phyloP scores from a whole-genome alignment of 768 basidiomycete species.

The Boletus vinaceobasis region DNA sequence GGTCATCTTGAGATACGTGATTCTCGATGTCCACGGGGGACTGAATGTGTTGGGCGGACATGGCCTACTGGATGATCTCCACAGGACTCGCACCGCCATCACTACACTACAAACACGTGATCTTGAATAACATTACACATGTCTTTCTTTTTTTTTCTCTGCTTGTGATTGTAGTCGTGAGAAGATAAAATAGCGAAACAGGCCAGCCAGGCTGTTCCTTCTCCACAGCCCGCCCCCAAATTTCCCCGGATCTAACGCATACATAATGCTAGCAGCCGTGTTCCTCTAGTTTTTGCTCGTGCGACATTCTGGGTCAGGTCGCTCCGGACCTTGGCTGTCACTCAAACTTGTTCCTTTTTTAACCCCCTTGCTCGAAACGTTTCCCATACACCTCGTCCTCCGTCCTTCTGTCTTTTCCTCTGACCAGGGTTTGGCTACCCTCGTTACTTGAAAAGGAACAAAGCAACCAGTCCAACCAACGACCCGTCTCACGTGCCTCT shows the following conservation, averaged over 20 bases:
- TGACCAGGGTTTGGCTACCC: neutral
- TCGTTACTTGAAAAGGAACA: neutral
- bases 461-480: neutral
- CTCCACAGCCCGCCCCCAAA: neutral
- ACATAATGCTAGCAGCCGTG: neutral
- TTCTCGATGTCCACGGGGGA: too few species aligned
- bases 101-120: neutral
- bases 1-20: too few species aligned
- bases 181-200: neutral
- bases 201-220: neutral
- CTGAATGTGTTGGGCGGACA: too few species aligned
- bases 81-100: too few species aligned
- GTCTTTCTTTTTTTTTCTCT: neutral
- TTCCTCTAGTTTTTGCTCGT: neutral
- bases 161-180: neutral
- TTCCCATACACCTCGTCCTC: neutral
- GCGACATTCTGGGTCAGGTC: neutral
- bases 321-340: neutral
- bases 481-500: neutral
- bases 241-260: neutral
- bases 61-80: too few species aligned
- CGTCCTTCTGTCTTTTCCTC: neutral
- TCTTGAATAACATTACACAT: neutral
- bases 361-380: neutral
- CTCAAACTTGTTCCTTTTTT: neutral